Evolutionary conservation across 2,329 filamentous ascomycete genomes (phyloP).

Genomic region (Fonsecaea pedrosoi): DNA sequence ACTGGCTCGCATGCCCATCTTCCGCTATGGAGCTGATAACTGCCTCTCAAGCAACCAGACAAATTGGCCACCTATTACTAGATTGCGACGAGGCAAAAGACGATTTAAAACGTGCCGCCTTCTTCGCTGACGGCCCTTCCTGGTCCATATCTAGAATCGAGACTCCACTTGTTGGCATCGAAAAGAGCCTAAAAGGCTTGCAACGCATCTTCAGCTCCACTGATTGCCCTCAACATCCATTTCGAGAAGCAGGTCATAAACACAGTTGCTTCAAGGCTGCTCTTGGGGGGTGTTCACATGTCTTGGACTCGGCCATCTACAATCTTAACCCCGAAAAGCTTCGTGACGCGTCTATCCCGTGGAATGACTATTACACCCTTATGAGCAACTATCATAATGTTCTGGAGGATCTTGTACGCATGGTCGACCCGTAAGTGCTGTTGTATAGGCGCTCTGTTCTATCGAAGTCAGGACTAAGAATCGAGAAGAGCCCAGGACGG

Average conservation of each 20-base stretch:
- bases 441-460: neutral
- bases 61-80: too few species aligned
- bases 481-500: neutral
- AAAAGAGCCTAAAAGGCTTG: neutral
- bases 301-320: too few species aligned
- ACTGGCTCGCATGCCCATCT: neutral
- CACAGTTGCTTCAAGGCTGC: constrained; percentile 1
- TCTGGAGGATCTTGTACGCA: neutral
- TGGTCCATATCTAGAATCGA: neutral
- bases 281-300: neutral
- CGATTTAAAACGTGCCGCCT: too few species aligned
- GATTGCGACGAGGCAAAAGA: too few species aligned
- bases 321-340: too few species aligned
- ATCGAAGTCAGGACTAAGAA: neutral
- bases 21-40: constrained; percentile 2
- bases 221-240: neutral
- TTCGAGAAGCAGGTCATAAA: neutral
- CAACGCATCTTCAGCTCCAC: neutral
- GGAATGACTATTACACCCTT: neutral
- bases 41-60: neutral
- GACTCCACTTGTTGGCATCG: neutral
- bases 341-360: neutral
- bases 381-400: neutral
- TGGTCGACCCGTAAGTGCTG: constrained; percentile 1
- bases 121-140: too few species aligned